Base-by-base conservation (phyloP, 345 rosid genomes). In the Raphanus raphanistrum region DNA sequence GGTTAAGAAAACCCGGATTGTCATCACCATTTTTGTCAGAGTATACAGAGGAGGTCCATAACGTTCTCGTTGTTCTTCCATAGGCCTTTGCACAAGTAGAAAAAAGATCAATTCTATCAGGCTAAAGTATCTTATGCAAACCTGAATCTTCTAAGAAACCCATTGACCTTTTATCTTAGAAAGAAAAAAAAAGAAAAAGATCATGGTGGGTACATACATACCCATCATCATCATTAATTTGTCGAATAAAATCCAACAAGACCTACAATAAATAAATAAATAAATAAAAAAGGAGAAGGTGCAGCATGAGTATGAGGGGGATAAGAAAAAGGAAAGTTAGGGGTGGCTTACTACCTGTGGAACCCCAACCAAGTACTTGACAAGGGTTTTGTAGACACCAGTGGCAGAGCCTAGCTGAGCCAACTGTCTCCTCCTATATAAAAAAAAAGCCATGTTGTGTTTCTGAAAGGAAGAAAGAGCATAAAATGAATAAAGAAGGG, bases 61-160 rank as follows among this genome's bases (percentile, higher is more conserved):
- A 55, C 97, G 95, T 61, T 90, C 89, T 15, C 98, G 84, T 66
- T 94, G 98, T 88, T 89, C 98, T 89, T 94, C 98, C 98, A 94
- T 94, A 66, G 98, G 98, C 85, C 98, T 94, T 76, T 61, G 75
- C 43, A 78, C 43, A 38, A 64, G 50, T 45, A 8, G 58, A 17
- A 28, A 66, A 78, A 84, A 70, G 9, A 81, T 54, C 11, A 68
- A 62, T 63, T 25, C n/a, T 76, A 12, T 74, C 55, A 79, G 73
- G 73, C 17, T 63, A 52, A 16, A 68, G 38, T 62, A 68, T 21
- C 28, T 5, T 48, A 79, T 27, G 66, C 35, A 80, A 26, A 29
- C 58, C 36, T 33, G 36, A 33, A 33, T 57, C 38, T 33, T 33
- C 8, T 33, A 28, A 21, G 21, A 21, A 21, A 21, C 21, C 21